Evolutionary conservation across 176 grass and related monocot species (phyloP), one percentile per base, ranked within the genome.

Genomic region (Triticum turgidum): DNA sequence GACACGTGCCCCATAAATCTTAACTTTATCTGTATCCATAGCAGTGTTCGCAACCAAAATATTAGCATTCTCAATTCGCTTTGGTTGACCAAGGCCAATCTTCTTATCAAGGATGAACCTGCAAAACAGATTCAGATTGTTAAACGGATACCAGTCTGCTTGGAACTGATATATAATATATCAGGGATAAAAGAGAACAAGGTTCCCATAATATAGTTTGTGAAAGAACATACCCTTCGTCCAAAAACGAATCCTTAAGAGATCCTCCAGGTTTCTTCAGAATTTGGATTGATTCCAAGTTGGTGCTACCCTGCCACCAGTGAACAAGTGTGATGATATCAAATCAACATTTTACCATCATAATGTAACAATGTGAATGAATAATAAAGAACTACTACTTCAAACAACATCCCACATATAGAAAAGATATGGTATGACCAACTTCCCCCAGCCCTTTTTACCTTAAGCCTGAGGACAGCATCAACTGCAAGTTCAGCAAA

Each of bases 21-120:
- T 98, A 22, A 98, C 93, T 91, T 98, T 98, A 85, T 98, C 96
- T 12, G 96, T 98, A 84, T 98, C 93, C 96, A 98, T 98, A 73
- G 96, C 96, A 62, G 96, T 96, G 79, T 98, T 98, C 5, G 96
- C 92, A 70, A 98, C 96, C 84, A 98, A 89, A 82, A 98, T 96
- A 51, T 98, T 98, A 24, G 96, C 96, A 76, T 96, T 96, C 82
- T 98, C 93, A 86, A 96, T 98, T 13, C 90, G 45, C 85, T 98
- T 96, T 33, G 93, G 96, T 74, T 98, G 96, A 7, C 96, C 96
- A 69, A 98, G 89, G 64, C 96, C 96, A 86, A 98, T 98, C 83
- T 98, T 98, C 88, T 96, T 98, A 88, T 98, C 96, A 89, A 98
- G 92, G 82, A 98, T 98, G 82, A 98, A 98, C 75, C 93, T 98